phyloP scores from a whole-genome alignment of 768 basidiomycete species.

The Leucogyrophana mollusca region DNA sequence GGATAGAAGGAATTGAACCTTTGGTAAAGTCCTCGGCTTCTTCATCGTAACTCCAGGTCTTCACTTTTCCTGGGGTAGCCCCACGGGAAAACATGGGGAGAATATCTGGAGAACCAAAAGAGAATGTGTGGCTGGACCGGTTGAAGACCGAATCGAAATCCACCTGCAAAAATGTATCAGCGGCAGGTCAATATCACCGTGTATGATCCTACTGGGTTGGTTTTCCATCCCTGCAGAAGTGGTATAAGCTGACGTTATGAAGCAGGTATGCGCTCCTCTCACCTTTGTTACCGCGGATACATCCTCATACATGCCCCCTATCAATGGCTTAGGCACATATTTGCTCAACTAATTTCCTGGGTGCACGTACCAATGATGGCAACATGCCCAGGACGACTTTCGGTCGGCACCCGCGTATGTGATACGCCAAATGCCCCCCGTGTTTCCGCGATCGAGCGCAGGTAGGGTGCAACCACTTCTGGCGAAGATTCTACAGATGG shows the following conservation, averaged over 20 bases:
- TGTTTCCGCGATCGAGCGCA: constrained; percentile 62
- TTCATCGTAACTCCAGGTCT: constrained; percentile 74
- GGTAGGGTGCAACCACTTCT: constrained; percentile 67
- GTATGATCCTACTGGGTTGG: constrained; percentile 58
- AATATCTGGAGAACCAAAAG: constrained; percentile 88
- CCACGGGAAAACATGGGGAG: constrained; percentile 85
- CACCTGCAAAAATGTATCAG: constrained; percentile 33
- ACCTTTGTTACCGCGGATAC: constrained; percentile 86
- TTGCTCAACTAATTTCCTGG: neutral
- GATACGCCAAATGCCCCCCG: constrained; percentile 82
- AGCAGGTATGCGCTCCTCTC: constrained; percentile 13
- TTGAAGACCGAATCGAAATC: constrained; percentile 91
- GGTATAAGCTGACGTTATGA: constrained; percentile 2
- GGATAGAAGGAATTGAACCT: constrained; percentile 37
- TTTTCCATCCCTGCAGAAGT: constrained; percentile 71
- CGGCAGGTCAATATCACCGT: constrained; percentile 1
- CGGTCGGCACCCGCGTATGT: constrained; percentile 85
- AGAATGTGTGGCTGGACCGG: constrained; percentile 72
- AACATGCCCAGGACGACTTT: constrained; percentile 86
- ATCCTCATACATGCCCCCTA: constrained; percentile 88
- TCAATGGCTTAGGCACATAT: constrained; percentile 4
- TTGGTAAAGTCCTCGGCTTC: constrained; percentile 86
- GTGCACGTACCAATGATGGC: constrained; percentile 68
- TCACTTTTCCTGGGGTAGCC: constrained; percentile 65
- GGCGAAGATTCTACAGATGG: constrained; percentile 47